Conservation (phyloP, 352 stramenopile genomes). For the Aphanomyces astaci region DNA sequence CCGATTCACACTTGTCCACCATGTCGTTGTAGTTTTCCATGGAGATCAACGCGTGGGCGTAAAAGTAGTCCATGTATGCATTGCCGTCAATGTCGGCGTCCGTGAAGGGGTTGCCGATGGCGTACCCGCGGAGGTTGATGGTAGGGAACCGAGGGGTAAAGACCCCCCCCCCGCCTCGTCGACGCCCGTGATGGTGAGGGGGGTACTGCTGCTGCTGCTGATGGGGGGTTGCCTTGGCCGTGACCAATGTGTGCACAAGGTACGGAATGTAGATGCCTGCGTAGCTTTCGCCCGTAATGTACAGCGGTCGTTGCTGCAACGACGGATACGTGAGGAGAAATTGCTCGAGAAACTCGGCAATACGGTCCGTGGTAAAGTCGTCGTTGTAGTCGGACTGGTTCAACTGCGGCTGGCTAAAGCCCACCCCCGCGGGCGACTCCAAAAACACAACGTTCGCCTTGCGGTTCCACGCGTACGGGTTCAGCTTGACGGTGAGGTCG, state of each 20-base stretch:
- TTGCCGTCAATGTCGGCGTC: conserved; percentile 39
- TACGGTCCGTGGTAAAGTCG: conserved; percentile 39
- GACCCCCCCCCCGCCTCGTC: too few species aligned
- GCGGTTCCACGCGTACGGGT: conserved; percentile 82
- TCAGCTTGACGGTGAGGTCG: conserved; percentile 47
- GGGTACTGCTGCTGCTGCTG: too few species aligned
- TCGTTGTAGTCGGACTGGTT: conserved; percentile 51
- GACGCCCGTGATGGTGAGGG: too few species aligned
- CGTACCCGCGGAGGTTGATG: conserved; percentile 53
- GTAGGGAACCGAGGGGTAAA: conserved; percentile 32
- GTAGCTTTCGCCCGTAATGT: conserved; percentile 84
- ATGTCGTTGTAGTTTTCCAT: conserved; percentile 53
- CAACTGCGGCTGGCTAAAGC: conserved; percentile 55
- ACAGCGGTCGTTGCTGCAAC: conserved; percentile 56
- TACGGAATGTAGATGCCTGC: conserved; percentile 83
- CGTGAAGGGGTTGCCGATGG: conserved; percentile 62
- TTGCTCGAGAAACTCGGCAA: conserved; percentile 50
- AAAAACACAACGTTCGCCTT: conserved; percentile 84
- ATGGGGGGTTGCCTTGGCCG: conserved; percentile 4
- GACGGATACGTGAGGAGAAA: conserved; percentile 72
- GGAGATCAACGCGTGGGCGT: conserved; percentile 68
- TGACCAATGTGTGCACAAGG: conserved; percentile 55
- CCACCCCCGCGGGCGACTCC: conserved; percentile 80
- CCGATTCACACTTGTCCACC: conserved; percentile 40
- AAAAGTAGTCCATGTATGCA: conserved; percentile 35